Conservation (phyloP, 495 filamentous ascomycete species). For the Durotheca rogersii region DNA sequence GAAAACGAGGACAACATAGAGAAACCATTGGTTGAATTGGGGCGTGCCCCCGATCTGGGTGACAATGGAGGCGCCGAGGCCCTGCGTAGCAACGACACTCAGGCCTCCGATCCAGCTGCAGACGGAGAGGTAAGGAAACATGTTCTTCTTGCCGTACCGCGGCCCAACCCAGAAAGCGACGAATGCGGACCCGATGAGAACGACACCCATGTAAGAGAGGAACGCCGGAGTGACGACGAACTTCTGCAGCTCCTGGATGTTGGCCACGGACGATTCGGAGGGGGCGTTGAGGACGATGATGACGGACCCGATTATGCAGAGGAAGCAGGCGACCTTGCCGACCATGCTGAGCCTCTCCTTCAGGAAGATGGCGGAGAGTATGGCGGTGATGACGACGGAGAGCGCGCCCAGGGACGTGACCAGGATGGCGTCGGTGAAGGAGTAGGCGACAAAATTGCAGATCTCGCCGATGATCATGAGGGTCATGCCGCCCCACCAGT, state of each 20-base stretch:
- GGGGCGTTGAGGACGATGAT: constrained; percentile 95
- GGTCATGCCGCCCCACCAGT: constrained; percentile 96
- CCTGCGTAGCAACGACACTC: constrained; percentile 94
- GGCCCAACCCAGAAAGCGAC: constrained; percentile 83
- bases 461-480: constrained; percentile 97
- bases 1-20: constrained; percentile 89
- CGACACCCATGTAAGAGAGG: constrained; percentile 77
- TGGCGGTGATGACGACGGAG: constrained; percentile 89
- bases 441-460: constrained; percentile 97
- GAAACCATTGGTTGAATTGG: constrained; percentile 97
- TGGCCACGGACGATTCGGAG: constrained; percentile 73
- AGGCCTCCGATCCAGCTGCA: constrained; percentile 93
- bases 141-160: constrained; percentile 90
- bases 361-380: constrained; percentile 92
- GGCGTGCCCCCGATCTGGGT: constrained; percentile 74
- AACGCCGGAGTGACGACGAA: constrained; percentile 90
- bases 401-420: constrained; percentile 95
- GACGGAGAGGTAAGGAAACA: constrained; percentile 95
- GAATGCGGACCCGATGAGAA: constrained; percentile 70
- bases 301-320: constrained; percentile 90
- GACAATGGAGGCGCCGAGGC: constrained; percentile 86
- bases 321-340: constrained; percentile 92
- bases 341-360: constrained; percentile 95
- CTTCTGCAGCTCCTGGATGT: constrained; percentile 90
- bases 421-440: constrained; percentile 94